Percentiles rank a stretch among this genome's conserved stretches.
phyloP scores from a whole-genome alignment of 2,329 filamentous ascomycete genomes.

The Thielaviopsis ethacetica region DNA sequence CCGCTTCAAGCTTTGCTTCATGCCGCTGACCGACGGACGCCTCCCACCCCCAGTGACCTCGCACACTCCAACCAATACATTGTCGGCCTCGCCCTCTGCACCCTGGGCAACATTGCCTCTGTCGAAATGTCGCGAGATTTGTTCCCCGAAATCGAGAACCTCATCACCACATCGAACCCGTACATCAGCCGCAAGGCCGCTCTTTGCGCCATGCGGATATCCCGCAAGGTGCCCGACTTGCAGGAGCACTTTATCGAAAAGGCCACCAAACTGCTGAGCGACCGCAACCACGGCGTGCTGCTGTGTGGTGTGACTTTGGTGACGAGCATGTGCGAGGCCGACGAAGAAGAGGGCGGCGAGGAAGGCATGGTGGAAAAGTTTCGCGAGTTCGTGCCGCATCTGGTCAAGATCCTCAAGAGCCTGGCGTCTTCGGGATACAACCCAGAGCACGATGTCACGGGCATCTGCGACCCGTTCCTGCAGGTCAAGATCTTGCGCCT shows the following conservation, averaged over 20 bases:
- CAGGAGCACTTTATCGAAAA: constrained; percentile 97
- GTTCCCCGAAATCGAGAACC: constrained; percentile 85
- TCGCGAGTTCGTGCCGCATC: constrained; percentile 62
- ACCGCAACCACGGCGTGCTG: constrained; percentile 90
- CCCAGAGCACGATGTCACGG: constrained; percentile 94
- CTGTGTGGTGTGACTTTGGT: constrained; percentile 85
- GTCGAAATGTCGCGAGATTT: constrained; percentile 97
- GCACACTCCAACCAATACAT: constrained; percentile 98
- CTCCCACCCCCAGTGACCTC: constrained; percentile 49
- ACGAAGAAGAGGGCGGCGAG: constrained; percentile 82
- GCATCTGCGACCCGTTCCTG: constrained; percentile 92
- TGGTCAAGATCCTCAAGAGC: constrained; percentile 83
- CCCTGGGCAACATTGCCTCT: constrained; percentile 92
- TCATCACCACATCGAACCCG: constrained; percentile 87
- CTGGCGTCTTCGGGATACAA: constrained; percentile 91
- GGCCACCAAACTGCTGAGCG: constrained; percentile 69
- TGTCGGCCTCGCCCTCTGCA: constrained; percentile 88
- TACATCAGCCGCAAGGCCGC: constrained; percentile 96
- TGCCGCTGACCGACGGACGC: constrained; percentile 11
- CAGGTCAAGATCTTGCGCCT: constrained; percentile 91
- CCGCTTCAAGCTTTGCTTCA: background rate
- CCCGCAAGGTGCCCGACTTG: constrained; percentile 89
- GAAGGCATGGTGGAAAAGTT: constrained; percentile 84
- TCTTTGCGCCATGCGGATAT: constrained; percentile 98
- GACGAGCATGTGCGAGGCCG: constrained; percentile 82